Conservation (phyloP, 1,284 basidiomycete species). For the Ceratobasidium sp. region DNA sequence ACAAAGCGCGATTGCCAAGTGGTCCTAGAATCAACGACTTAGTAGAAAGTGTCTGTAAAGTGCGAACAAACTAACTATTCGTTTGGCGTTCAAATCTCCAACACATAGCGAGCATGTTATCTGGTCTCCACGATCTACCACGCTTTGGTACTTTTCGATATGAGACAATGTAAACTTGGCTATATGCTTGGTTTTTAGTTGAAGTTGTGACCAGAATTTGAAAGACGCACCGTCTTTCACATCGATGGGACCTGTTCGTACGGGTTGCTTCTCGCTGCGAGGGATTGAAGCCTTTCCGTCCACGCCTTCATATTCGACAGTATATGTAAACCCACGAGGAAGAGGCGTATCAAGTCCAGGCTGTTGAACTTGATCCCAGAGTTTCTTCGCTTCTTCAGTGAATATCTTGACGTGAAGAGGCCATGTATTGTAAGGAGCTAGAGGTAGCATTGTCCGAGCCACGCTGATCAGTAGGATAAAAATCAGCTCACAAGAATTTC, state of each 20-base stretch:
- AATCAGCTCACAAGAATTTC: neutral
- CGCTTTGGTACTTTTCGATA: slow-evolving; percentile 59
- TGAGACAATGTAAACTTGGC: slow-evolving; percentile 63
- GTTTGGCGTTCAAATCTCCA: slow-evolving; percentile 54
- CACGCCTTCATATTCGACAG: slow-evolving; percentile 73
- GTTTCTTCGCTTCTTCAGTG: slow-evolving; percentile 37
- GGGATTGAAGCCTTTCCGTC: slow-evolving; percentile 58
- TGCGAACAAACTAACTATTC: slow-evolving; percentile 58
- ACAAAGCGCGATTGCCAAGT: slow-evolving; percentile 60
- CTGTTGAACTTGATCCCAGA: slow-evolving; percentile 50
- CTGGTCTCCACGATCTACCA: slow-evolving; percentile 51
- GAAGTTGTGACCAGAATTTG: slow-evolving; percentile 1
- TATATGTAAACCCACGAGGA: slow-evolving; percentile 60
- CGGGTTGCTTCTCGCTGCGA: slow-evolving; percentile 57
- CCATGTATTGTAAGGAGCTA: slow-evolving; percentile 43
- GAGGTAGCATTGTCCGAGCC: slow-evolving; percentile 47
- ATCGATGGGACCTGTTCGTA: slow-evolving; percentile 64
- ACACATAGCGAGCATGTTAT: slow-evolving; percentile 64
- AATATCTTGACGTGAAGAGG: slow-evolving; percentile 44
- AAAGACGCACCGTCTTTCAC: slow-evolving; percentile 64
- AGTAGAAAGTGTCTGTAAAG: too few relatives aligned
- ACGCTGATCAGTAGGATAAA: neutral
- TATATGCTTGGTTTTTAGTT: slow-evolving; percentile 45
- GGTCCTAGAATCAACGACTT: too few relatives aligned
- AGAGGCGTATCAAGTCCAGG: slow-evolving; percentile 50